Percentiles rank a stretch among this genome's conserved stretches.
Conservation (phyloP, 768 basidiomycete species). For the Boletus speciosus region DNA sequence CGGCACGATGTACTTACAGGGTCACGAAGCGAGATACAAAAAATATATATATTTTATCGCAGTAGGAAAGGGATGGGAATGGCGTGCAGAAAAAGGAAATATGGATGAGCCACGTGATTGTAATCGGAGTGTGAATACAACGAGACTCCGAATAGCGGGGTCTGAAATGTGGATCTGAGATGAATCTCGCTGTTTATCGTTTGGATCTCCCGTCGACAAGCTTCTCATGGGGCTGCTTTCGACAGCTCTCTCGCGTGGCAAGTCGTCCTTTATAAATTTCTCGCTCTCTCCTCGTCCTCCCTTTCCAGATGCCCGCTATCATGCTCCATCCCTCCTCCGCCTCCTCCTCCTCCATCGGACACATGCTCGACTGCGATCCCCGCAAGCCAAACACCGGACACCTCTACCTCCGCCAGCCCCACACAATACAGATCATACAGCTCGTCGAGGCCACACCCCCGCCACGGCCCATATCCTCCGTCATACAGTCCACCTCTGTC, state of each 20-base stretch:
- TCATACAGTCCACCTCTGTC: conserved; percentile 34
- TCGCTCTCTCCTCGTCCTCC: conserved; percentile 7
- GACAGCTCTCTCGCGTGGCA: conserved; percentile 27
- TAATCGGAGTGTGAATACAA: background rate
- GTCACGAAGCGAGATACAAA: background rate
- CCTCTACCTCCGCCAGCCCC: conserved; percentile 46
- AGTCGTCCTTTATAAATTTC: conserved; percentile 20
- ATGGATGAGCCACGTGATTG: conserved; percentile 18
- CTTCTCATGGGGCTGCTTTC: conserved; percentile 21
- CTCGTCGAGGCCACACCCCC: conserved; percentile 65
- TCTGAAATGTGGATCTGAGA: conserved; percentile 20
- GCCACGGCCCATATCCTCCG: conserved; percentile 37
- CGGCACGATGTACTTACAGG: conserved; percentile 7
- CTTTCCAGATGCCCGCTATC: conserved; percentile 16
- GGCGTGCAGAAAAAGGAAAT: conserved; percentile 10
- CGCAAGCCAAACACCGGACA: conserved; percentile 38
- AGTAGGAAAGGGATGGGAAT: conserved; percentile 11
- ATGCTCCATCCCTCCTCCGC: conserved; percentile 27
- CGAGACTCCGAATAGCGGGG: background rate
- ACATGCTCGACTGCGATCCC: conserved; percentile 29
- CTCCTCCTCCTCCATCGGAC: conserved; percentile 21
- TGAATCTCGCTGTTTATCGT: conserved; percentile 24
- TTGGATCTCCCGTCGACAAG: conserved; percentile 15
- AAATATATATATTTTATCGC: background rate
- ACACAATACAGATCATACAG: conserved; percentile 64